Evolutionary conservation across 1,284 basidiomycete genomes (phyloP).

Genomic region (Blastosporella zonata): DNA sequence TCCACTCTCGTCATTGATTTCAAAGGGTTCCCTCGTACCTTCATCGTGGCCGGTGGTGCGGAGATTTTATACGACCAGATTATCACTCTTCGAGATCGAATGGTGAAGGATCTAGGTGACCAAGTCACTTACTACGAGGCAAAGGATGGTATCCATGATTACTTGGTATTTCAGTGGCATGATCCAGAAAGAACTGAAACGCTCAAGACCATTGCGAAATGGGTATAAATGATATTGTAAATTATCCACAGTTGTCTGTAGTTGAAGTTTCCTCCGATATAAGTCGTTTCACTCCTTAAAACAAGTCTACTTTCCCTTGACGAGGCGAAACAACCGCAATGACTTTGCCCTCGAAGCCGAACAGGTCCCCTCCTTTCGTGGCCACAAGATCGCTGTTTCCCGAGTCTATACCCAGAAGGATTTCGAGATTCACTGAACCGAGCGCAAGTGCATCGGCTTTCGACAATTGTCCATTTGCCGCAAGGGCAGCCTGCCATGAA

Average conservation of each 20-base stretch:
- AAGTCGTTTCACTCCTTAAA: slow-evolving; percentile 22
- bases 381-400: slow-evolving; percentile 58
- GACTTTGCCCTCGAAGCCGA: slow-evolving; percentile 60
- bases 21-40: slow-evolving; percentile 52
- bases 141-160: slow-evolving; percentile 53
- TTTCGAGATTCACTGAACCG: slow-evolving; percentile 61
- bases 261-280: neutral
- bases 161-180: slow-evolving; percentile 44
- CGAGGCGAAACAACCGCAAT: slow-evolving; percentile 53
- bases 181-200: slow-evolving; percentile 55
- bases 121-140: slow-evolving; percentile 48
- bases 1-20: slow-evolving; percentile 39
- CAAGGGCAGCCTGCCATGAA: slow-evolving; percentile 33
- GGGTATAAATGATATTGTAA: slow-evolving; percentile 32
- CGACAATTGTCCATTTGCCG: slow-evolving; percentile 42
- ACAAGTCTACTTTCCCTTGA: slow-evolving; percentile 43
- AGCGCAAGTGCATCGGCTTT: slow-evolving; percentile 56
- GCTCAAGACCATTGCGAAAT: slow-evolving; percentile 43
- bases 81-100: slow-evolving; percentile 38
- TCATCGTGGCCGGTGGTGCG: slow-evolving; percentile 50
- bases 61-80: slow-evolving; percentile 54
- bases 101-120: slow-evolving; percentile 43
- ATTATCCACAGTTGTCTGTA: neutral
- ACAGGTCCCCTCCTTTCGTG: slow-evolving; percentile 49
- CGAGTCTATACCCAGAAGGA: slow-evolving; percentile 41